Base-by-base conservation (phyloP, 1,139 yeast species). In the Magnusiomyces paraingens region DNA sequence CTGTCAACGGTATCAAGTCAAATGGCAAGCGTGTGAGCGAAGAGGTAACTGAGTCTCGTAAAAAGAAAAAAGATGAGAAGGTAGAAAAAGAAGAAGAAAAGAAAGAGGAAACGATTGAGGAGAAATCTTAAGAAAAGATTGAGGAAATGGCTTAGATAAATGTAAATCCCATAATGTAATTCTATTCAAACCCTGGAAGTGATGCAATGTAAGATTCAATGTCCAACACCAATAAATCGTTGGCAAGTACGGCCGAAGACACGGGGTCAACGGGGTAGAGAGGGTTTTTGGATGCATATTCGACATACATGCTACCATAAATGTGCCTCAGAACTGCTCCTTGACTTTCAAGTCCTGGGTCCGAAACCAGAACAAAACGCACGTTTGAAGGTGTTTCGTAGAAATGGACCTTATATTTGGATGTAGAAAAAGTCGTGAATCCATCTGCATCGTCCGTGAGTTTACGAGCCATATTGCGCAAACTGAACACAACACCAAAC, bases 401-500 rank as follows among this genome's bases (percentile, higher is more conserved):
- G 61, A 80, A 83, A 65, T 93, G 98, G 39, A 89, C 81, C 58
- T 91, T 76, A 69, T 84, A 90, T 57, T 79, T 78, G 2, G 88
- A 81, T 0, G 96, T 86, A 11, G 84, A 73, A 65, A 83, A 87
- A 1, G 87, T 79, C 54, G 80, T 77, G 59, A 87, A 78, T 8
- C 32, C 32, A 26, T 26, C 32, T 36, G 77, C 69, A 64, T 86
- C 87, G 54, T 70, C 69, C 48, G 81, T 79, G 50, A 89, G 71
- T 63, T 86, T 84, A 29, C 81, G 75, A 0, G 93, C 79, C 51
- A 91, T 80, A 59, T 84, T 86, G 54, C 91, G 79, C 58, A 93
- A 71, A 8, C 97, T 89, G 66, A 82, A 86, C 18, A 89, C 73
- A 50, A 88, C 82, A n/a, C 99, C 99, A 66, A 89, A 93, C 18